Percentiles rank a stretch among this genome's conserved stretches.
Conservation (phyloP, 2,329 filamentous ascomycete species). For the Talaromyces piceae region DNA sequence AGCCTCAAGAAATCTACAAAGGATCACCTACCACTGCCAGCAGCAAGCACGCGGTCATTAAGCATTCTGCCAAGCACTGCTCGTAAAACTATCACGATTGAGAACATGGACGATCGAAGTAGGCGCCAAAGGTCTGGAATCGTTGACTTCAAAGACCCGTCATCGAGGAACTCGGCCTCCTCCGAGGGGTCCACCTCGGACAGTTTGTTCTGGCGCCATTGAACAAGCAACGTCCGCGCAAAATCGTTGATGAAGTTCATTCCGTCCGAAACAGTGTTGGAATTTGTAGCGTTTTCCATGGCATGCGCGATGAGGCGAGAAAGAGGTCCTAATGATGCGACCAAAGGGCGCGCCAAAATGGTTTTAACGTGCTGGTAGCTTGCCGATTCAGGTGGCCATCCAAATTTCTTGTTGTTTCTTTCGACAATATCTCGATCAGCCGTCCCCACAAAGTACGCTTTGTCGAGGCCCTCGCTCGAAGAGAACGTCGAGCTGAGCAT, state of each 20-base stretch:
- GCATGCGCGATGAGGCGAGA: slow-evolving; percentile 57
- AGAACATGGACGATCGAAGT: slow-evolving; percentile 68
- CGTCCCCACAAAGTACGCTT: slow-evolving; percentile 64
- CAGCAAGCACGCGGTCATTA: slow-evolving; percentile 48
- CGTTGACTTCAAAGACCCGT: slow-evolving; percentile 59
- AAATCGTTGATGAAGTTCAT: slow-evolving; percentile 61
- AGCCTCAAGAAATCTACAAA: not conserved
- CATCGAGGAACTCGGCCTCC: slow-evolving; percentile 55
- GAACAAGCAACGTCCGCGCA: slow-evolving; percentile 56
- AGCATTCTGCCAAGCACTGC: slow-evolving; percentile 62
- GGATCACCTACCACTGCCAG: slow-evolving; percentile 41
- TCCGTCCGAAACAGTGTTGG: slow-evolving; percentile 33
- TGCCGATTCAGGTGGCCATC: slow-evolving; percentile 55
- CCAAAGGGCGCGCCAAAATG: slow-evolving; percentile 51
- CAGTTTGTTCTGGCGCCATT: slow-evolving; percentile 69
- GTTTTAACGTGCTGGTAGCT: slow-evolving; percentile 52
- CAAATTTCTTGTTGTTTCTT: slow-evolving; percentile 47
- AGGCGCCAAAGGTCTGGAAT: slow-evolving; percentile 68
- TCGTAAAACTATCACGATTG: slow-evolving; percentile 65
- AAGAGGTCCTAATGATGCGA: slow-evolving; percentile 55
- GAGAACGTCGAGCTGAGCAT: slow-evolving; percentile 61
- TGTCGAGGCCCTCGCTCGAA: slow-evolving; percentile 64
- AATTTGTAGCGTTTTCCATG: slow-evolving; percentile 49
- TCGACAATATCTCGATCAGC: slow-evolving; percentile 58
- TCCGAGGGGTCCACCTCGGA: slow-evolving; percentile 64